Conservation (phyloP, 2,329 filamentous ascomycete genomes). For the Cercospora zeina region DNA sequence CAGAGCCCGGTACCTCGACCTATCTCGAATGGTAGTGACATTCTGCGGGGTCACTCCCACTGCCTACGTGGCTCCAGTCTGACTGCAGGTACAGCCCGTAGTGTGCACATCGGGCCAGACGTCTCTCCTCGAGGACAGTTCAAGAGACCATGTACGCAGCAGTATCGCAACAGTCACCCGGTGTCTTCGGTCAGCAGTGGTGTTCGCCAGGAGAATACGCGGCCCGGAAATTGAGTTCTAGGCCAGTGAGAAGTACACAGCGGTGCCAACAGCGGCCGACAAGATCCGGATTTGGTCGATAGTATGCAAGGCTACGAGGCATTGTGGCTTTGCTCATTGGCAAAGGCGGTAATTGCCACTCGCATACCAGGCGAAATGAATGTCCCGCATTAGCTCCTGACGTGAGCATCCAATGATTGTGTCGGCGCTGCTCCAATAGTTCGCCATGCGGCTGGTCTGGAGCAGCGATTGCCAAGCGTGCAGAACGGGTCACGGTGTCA, state of each 20-base stretch:
- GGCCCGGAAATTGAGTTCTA: slow-evolving; percentile 8
- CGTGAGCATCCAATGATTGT: not conserved
- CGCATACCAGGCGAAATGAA: slow-evolving; percentile 11
- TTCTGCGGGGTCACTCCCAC: slow-evolving; percentile 31
- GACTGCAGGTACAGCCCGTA: slow-evolving; percentile 30
- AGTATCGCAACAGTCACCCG: not conserved
- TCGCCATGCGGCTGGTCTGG: not conserved
- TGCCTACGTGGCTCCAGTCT: slow-evolving; percentile 21
- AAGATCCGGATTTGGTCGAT: slow-evolving; percentile 1
- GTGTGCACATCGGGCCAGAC: slow-evolving; percentile 17
- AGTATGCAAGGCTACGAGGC: slow-evolving; percentile 4
- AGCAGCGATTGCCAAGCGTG: slow-evolving; percentile 11
- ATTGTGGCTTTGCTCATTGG: slow-evolving; percentile 6
- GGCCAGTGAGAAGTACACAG: not conserved
- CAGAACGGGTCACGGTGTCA: too few relatives aligned
- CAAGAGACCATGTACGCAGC: slow-evolving; percentile 1
- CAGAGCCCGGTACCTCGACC: slow-evolving; percentile 9
- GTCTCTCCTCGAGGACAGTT: slow-evolving; percentile 6
- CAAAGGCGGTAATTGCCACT: slow-evolving; percentile 3
- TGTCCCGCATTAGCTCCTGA: slow-evolving; percentile 2
- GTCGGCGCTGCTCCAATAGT: not conserved
- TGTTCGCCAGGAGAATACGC: slow-evolving; percentile 11
- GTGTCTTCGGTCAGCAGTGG: slow-evolving; percentile 1
- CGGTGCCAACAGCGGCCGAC: not conserved
- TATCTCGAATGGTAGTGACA: slow-evolving; percentile 20